Evolutionary conservation across 2,329 filamentous ascomycete genomes (phyloP).

Genomic region (Colletotrichum camelliae): DNA sequence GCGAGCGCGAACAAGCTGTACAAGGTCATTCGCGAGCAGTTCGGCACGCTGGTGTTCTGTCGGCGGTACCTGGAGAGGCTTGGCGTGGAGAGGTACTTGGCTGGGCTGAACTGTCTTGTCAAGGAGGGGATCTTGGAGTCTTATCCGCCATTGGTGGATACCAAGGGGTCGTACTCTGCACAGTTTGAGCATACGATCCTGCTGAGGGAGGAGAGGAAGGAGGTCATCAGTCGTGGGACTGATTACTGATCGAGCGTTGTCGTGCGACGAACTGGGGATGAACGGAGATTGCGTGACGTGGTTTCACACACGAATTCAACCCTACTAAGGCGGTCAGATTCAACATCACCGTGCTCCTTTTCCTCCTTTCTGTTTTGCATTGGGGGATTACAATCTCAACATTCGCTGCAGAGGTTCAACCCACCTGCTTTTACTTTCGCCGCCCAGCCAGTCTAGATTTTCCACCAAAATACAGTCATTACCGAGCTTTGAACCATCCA

Average conservation of each 20-base stretch:
- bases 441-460: background rate
- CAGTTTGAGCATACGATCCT: slow-evolving; percentile 67
- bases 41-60: slow-evolving; percentile 66
- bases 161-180: slow-evolving; percentile 65
- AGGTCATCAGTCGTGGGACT: slow-evolving; percentile 56
- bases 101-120: slow-evolving; percentile 64
- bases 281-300: background rate
- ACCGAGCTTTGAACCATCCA: background rate
- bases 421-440: background rate
- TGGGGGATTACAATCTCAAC: background rate
- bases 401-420: background rate
- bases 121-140: slow-evolving; percentile 61
- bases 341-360: background rate
- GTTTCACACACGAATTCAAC: background rate
- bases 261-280: background rate
- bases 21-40: slow-evolving; percentile 66
- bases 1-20: slow-evolving; percentile 61
- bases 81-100: slow-evolving; percentile 63
- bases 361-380: background rate
- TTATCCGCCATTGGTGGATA: slow-evolving; percentile 62
- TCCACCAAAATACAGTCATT: background rate
- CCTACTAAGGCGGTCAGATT: background rate
- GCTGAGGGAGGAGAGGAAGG: slow-evolving; percentile 49
- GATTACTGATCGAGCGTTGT: slow-evolving; percentile 46
- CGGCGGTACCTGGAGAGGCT: slow-evolving; percentile 68